Evolutionary conservation across 805 yeast genomes (phyloP), one percentile per base, ranked within the genome.

Genomic region (Saccharomycopsis microspora): DNA sequence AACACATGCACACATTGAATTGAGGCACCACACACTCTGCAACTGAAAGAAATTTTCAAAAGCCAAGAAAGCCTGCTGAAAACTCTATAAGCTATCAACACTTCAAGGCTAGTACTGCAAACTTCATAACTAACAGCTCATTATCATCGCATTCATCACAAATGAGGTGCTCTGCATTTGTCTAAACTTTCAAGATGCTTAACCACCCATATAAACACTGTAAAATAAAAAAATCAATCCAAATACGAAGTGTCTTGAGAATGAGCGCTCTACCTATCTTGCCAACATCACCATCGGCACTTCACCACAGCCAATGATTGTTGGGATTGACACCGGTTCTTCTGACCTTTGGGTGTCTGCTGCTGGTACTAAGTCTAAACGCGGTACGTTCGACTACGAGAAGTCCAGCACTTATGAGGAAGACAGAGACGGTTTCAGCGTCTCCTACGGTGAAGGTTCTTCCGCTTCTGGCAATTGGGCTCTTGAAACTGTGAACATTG

Each of bases 381-480:
- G 43, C 46, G 76, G 76, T 11, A 61, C 71, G 5, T 72, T 67
- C 46, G 57, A 65, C 48, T 37, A 56, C 1, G 49, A 54, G 3
- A 39, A 51, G 3, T 71, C 75, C 1, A 43, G 60, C 3, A 51
- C 73, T 5, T 71, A 60, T 53, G 33, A 52, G 0, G 45, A 50
- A n/a, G 60, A 68, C 43, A 45, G 54, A 29, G 58, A 70, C 28
- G 54, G 61, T 10, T 73, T 70, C 50, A 54, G 48, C 36, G 70
- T 72, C 50, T 53, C 60, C 44, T 78, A 77, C 57, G 71, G 71
- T n/a, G 82, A 76, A 54, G 68, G 68, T 27, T 60, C 71, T 5
- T 68, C 61, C 48, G 79, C 78, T 9, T 52, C 57, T 9, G 85
- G 85, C n/a, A 52, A 54, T 7, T 80, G 80, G 53, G 55, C 53